Conservation (phyloP, 768 basidiomycete species). For the Amanita phalloides region DNA sequence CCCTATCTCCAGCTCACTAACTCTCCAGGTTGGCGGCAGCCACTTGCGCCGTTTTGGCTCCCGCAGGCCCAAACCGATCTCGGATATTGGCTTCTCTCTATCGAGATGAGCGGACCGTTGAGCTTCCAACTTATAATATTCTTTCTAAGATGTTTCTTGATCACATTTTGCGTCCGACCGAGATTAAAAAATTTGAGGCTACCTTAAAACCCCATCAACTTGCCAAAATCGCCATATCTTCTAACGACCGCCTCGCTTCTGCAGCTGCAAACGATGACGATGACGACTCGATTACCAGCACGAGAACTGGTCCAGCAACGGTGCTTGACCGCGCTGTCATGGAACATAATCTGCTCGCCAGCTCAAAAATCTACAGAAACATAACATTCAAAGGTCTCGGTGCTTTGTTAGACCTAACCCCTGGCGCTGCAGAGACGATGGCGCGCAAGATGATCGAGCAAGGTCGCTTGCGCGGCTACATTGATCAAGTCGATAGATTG, state of each 20-base stretch:
- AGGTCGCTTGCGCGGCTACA: constrained; percentile 82
- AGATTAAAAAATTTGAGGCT: constrained; percentile 83
- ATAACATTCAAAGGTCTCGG: constrained; percentile 95
- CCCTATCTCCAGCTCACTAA: constrained; percentile 1
- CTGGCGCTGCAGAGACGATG: constrained; percentile 94
- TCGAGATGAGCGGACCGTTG: constrained; percentile 81
- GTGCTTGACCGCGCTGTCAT: constrained; percentile 96
- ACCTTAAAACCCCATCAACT: constrained; percentile 88
- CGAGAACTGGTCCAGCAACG: constrained; percentile 85
- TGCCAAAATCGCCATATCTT: constrained; percentile 79
- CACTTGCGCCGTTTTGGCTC: constrained; percentile 92
- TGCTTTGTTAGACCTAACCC: constrained; percentile 77
- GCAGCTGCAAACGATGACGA: constrained; percentile 46
- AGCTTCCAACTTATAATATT: constrained; percentile 79
- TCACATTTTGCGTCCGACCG: constrained; percentile 83
- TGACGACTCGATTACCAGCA: constrained; percentile 50
- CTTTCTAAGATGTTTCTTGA: constrained; percentile 98
- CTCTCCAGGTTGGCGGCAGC: constrained; percentile 54
- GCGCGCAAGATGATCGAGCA: constrained; percentile 99
- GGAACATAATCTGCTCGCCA: constrained; percentile 96
- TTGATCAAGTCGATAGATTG: constrained; percentile 91
- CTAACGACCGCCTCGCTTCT: constrained; percentile 72
- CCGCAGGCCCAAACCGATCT: constrained; percentile 93
- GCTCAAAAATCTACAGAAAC: constrained; percentile 95
- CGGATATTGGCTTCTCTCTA: constrained; percentile 87